Base-by-base conservation (phyloP, 2,329 filamentous ascomycete species). In the Pseudogymnoascus sp. region DNA sequence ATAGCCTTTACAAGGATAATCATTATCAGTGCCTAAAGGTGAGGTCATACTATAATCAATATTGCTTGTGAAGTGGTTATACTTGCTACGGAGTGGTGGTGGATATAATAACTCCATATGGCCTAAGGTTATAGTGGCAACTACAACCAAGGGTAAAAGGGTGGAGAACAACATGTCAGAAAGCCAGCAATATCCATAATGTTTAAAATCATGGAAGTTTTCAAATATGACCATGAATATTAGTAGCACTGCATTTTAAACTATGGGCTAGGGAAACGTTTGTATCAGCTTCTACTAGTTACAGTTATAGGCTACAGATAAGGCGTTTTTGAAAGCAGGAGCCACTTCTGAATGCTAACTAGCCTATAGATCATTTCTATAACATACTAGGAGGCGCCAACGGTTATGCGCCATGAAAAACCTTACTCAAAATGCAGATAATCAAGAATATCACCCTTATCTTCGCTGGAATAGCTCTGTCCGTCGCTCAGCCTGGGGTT, bases 1-100 rank as follows among this genome's bases (percentile, higher is more conserved):
- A 25, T 61, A 54, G 9, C 65, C 65, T 60, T 67, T 66, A 58
- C 68, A 70, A 11, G 67, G 67, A 37, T 68, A 67, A 20, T 64
- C 39, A n/a, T 16, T 18, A 33, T 41, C 36, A 16, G 18, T 18
- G 18, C 38, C 57, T 20, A 67, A 61, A n/a, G 63, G 63, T 12
- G 36, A 57, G 7, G 62, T 65, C 41, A 64, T 62, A 18, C 59
- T 54, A 47, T 67, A 65, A 47, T 65, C 63, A 38, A 66, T 58
- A 8, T 57, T 57, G 25, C 39, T 22, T 20, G 22, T 30, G 16
- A 60, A 47, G 35, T 61, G 47, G 36, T 68, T 68, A 38, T 57
- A 62, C 7, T 58, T 38, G 14, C 59, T 57, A 1, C 63, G 62
- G 20, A 68, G 63, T 16, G 64, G 63, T n/a, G 60, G 59, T 14